Evolutionary conservation across 1,284 basidiomycete genomes (phyloP), one percentile per base, ranked within the genome.

Genomic region (Taiwanofungus camphoratus): DNA sequence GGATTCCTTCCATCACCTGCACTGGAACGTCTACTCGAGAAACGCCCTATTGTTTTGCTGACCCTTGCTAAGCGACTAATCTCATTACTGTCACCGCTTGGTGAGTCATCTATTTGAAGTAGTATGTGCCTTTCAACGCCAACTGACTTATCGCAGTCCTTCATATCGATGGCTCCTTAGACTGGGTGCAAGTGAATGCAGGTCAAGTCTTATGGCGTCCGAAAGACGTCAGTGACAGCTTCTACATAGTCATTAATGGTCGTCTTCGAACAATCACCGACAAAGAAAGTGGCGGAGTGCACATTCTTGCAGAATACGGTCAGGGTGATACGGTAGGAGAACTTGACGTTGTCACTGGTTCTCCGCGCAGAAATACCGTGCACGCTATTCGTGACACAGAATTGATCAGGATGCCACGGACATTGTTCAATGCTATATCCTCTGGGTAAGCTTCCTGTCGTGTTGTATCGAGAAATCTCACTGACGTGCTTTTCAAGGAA

Each of bases 371-470:
- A 39, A 93, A 86, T 42, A 99, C 95, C 1, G 79, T 98, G 8
- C 95, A 99, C 64, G 95, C 95, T 3, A 99, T 99, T 52, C 89
- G 95, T 55, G 95, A 99, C 61, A 93, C 92, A 0, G 96, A 99
- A 63, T 73, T 99, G n/a, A 96, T 94, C 34, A 74, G 93, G 36
- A 97, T 99, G 86, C 96, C 95, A 0, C 86, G 92, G 58, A 97
- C 95, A 0, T 72, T 99, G 12, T 99, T 99, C 71, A 98, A 99
- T 62, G 95, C 95, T 0, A 95, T 95, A 45, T 92, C 89, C 36
- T 81, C 87, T 11, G 73, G 87, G 86, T 84, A 50, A 53, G 74
- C 53, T n/a, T n/a, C n/a, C n/a, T n/a, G n/a, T n/a, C n/a, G n/a
- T n/a, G n/a, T n/a, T n/a, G n/a, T n/a, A n/a, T n/a, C n/a, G n/a